Base-by-base conservation (phyloP, 164 flowering plant species). In the Amborella trichopoda region DNA sequence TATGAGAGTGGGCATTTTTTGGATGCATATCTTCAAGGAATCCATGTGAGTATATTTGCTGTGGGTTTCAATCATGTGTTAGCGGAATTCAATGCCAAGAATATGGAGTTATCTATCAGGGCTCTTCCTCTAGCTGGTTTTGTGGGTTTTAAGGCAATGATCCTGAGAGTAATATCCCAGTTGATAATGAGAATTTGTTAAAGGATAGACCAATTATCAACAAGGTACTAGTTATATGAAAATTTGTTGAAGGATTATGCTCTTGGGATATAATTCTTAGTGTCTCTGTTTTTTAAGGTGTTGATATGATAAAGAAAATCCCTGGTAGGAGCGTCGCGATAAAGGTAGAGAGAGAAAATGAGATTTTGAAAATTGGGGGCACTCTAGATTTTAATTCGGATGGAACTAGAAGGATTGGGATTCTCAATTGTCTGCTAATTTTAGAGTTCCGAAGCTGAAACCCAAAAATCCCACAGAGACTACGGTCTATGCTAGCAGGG, bases 121-220 rank as follows among this genome's bases (percentile, higher is more conserved):
- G 95, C 99, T 26, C 74, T 93, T 55, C 99, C 99, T n/a, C 68
- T 93, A 19, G 96, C 95, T 53, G 99, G 99, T 24, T 93, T 84
- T 68, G 95, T 84, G 50, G 99, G 84, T 3, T 93, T 87, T 67
- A 96, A 47, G 96, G 87, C 71, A 87, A 93, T 65, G 99, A 93
- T 66, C 94, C 99, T 0, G 86, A 93, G 11, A 87, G 91, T 53
- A 84, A 79, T 39, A 87, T 93, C 46, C 95, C 96, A 0, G 78
- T 64, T 0, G 94, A 93, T 67, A 95, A 93, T 62, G 69, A 34
- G 34, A 80, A 93, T 68, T 68, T 93, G 65, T 76, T 87, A 8
- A 93, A 82, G 58, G 84, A 93, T 43, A 75, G 96, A 54, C 96
- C 96, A 2, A 74, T 87, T 2, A 55, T 84, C 18, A 91, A 87